phyloP scores from a whole-genome alignment of 768 basidiomycete genomes.

The Wakefieldia striispora region DNA sequence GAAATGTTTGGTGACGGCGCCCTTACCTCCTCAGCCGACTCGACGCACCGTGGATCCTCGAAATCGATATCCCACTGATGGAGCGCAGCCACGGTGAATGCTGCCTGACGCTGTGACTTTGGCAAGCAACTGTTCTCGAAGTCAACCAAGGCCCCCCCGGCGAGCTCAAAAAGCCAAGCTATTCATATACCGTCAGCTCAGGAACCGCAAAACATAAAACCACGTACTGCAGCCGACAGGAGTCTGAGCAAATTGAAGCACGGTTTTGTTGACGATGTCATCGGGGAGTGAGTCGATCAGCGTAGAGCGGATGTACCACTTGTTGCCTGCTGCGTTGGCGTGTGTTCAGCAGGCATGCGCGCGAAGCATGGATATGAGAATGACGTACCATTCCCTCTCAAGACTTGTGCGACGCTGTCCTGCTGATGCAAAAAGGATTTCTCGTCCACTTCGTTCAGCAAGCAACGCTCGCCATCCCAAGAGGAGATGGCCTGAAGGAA shows the following conservation, averaged over 20 bases:
- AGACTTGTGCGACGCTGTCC: slow-evolving; percentile 86
- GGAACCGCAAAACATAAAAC: background rate
- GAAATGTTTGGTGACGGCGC: background rate
- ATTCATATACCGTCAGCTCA: background rate
- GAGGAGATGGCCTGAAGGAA: slow-evolving; percentile 82
- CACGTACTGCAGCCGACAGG: slow-evolving; percentile 89
- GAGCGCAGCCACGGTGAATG: slow-evolving; percentile 84
- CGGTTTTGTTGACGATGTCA: slow-evolving; percentile 81
- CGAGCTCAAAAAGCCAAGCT: slow-evolving; percentile 94
- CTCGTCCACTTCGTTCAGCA: slow-evolving; percentile 89
- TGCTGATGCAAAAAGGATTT: slow-evolving; percentile 89
- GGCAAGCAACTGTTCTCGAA: slow-evolving; percentile 74
- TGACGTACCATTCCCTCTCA: slow-evolving; percentile 73
- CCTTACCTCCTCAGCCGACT: slow-evolving; percentile 76
- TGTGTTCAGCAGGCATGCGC: background rate
- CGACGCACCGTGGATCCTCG: slow-evolving; percentile 77
- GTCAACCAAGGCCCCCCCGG: slow-evolving; percentile 76
- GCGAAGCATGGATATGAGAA: background rate
- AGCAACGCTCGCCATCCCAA: slow-evolving; percentile 85
- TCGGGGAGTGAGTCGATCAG: slow-evolving; percentile 83
- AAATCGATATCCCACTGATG: slow-evolving; percentile 91
- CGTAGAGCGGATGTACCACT: slow-evolving; percentile 90
- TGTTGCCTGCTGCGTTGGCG: slow-evolving; percentile 57
- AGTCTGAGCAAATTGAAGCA: slow-evolving; percentile 74
- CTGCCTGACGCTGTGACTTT: slow-evolving; percentile 72